Base-by-base conservation (phyloP, 2,329 filamentous ascomycete genomes). In the Fusarium lyarnte region DNA sequence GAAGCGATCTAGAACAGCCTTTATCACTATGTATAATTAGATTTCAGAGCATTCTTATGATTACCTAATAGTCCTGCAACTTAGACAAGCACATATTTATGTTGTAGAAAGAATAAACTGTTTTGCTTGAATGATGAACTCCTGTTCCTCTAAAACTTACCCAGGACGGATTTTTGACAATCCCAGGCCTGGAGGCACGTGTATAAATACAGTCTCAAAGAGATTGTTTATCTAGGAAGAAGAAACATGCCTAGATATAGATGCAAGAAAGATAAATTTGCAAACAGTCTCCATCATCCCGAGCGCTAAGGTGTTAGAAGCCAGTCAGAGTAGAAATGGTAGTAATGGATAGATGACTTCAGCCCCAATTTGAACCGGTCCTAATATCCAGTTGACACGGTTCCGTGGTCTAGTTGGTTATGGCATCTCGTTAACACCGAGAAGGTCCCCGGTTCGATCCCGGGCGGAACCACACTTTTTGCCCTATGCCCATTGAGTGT, bases 401-500 rank as follows among this genome's bases (percentile, higher is more conserved):
- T 69, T 69, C 65, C 58, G 58, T 69, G 66, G 66, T 69, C 64
- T 69, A 69, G 66, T 68, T 68, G 65, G 66, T 58, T 69, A 69
- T 69, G 66, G 39, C 66, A 69, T 69, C 65, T 69, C 65, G 66
- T 65, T 69, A 69, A 59, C 58, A 69, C 58, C 65, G 66, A 69
- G 66, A 69, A 69, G 65, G 66, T 69, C 66, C 59, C 66, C 58
- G 52, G 52, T 69, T 70, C 66, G 27, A 69, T 59, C 66, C 66
- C 59, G 52, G 66, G 66, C 59, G 66, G 66, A 70, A 60, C 59
- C 66, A 70, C 36, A 9, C 12, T 60, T 55, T 60, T 70, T 45
- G 38, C 21, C 8, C 8, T 2, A 7, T 4, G 2, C 2, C 2
- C 3, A 5, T n/a, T 11, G 3, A n/a, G 9, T 5, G 2, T 17